Conservation (phyloP, 768 basidiomycete species). For the Hydnum rufescens region DNA sequence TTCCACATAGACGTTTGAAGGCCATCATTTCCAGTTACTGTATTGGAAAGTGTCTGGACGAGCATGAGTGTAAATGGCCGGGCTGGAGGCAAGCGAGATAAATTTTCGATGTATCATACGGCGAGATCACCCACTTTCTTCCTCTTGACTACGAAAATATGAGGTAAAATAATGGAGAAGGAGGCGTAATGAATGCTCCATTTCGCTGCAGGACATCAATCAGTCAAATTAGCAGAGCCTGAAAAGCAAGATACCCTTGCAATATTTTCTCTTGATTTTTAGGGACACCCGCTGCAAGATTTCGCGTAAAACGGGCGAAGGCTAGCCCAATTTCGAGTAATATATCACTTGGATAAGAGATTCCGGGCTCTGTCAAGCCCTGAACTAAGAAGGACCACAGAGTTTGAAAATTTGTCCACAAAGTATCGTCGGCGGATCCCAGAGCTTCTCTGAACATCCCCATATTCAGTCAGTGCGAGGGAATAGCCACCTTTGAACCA, state of each 20-base stretch:
- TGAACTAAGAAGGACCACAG: too few species aligned
- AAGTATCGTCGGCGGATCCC: too few species aligned
- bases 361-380: too few species aligned
- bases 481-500: too few species aligned
- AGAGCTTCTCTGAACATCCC: too few species aligned
- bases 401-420: too few species aligned
- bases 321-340: too few species aligned
- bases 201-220: slow-evolving; percentile 26
- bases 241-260: slow-evolving; percentile 27
- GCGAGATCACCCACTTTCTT: slow-evolving; percentile 26
- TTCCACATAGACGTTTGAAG: slow-evolving; percentile 42
- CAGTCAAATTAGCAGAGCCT: background rate
- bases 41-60: slow-evolving; percentile 64
- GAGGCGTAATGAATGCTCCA: slow-evolving; percentile 48
- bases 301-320: slow-evolving; percentile 51
- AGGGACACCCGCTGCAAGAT: slow-evolving; percentile 56
- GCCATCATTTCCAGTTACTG: slow-evolving; percentile 51
- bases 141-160: slow-evolving; percentile 47
- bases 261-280: slow-evolving; percentile 52
- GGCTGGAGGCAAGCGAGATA: slow-evolving; percentile 24
- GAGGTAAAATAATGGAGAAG: slow-evolving; percentile 59
- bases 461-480: too few species aligned
- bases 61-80: slow-evolving; percentile 42
- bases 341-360: too few species aligned
- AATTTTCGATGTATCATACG: background rate